A percentile compares a stretch with the other conserved stretches of the same genome.
Conservation (phyloP, 2,329 filamentous ascomycete species). For the Fusarium algeriense region DNA sequence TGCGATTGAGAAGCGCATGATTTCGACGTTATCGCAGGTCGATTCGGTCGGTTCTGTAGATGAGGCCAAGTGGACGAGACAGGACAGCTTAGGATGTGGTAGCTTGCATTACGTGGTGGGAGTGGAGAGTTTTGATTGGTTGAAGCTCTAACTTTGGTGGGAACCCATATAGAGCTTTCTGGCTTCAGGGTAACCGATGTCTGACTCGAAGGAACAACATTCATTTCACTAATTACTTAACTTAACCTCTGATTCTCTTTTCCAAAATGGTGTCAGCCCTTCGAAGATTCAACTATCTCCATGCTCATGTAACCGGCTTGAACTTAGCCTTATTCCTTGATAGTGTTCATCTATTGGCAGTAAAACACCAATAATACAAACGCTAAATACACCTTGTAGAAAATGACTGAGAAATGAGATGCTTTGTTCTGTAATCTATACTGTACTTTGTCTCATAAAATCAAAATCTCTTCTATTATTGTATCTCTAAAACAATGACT, state of each 20-base stretch:
- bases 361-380: too few species aligned
- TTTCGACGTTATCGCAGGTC: constrained; percentile 41
- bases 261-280: too few species aligned
- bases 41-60: constrained; percentile 32
- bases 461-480: background rate
- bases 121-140: constrained; percentile 43
- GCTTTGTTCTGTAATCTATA: too few species aligned
- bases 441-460: background rate
- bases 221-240: background rate
- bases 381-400: too few species aligned
- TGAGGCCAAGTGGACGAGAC: constrained; percentile 44
- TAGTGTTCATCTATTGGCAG: too few species aligned
- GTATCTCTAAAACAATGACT: background rate
- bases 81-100: constrained; percentile 44
- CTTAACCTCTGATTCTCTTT: background rate
- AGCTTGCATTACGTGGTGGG: constrained; percentile 49
- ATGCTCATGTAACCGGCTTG: too few species aligned
- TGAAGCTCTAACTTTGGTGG: constrained; percentile 36
- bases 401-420: background rate
- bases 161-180: constrained; percentile 4
- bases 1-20: constrained; percentile 55
- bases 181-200: constrained; percentile 25
- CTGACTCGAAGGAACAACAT: background rate
- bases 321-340: too few species aligned
- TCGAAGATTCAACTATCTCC: too few species aligned